phyloP scores from a whole-genome alignment of 2,329 filamentous ascomycete genomes.

The Ascochyta clinopodiicola region DNA sequence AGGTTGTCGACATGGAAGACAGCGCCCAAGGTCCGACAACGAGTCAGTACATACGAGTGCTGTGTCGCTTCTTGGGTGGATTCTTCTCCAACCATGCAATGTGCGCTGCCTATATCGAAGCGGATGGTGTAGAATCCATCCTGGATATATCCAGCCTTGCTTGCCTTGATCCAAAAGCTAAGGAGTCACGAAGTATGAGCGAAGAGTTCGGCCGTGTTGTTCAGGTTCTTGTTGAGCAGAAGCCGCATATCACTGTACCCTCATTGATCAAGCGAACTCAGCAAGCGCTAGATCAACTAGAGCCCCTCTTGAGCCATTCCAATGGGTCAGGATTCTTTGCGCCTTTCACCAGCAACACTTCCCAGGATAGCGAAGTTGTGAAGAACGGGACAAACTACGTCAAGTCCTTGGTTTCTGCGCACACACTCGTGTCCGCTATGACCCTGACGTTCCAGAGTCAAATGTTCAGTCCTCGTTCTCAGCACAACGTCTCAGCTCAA shows the following conservation, averaged over 20 bases:
- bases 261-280: slow-evolving; percentile 79
- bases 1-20: slow-evolving; percentile 57
- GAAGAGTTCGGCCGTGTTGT: slow-evolving; percentile 76
- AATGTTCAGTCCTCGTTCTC: slow-evolving; percentile 68
- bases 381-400: slow-evolving; percentile 75
- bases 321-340: slow-evolving; percentile 71
- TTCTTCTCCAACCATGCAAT: slow-evolving; percentile 78
- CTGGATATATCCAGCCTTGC: slow-evolving; percentile 84
- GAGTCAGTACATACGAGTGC: slow-evolving; percentile 76
- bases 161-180: slow-evolving; percentile 77
- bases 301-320: slow-evolving; percentile 66
- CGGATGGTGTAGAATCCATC: slow-evolving; percentile 81
- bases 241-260: slow-evolving; percentile 80
- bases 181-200: slow-evolving; percentile 65
- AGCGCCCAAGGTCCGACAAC: slow-evolving; percentile 58
- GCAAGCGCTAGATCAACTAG: slow-evolving; percentile 69
- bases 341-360: slow-evolving; percentile 57
- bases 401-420: slow-evolving; percentile 78
- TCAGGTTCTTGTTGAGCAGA: slow-evolving; percentile 78
- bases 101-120: slow-evolving; percentile 75
- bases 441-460: slow-evolving; percentile 73
- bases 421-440: slow-evolving; percentile 77
- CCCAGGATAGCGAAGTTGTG: slow-evolving; percentile 46
- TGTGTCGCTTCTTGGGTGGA: slow-evolving; percentile 77
- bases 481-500: slow-evolving; percentile 69